Evolutionary conservation across 768 basidiomycete genomes (phyloP).

Genomic region (Collybiopsis luxurians): DNA sequence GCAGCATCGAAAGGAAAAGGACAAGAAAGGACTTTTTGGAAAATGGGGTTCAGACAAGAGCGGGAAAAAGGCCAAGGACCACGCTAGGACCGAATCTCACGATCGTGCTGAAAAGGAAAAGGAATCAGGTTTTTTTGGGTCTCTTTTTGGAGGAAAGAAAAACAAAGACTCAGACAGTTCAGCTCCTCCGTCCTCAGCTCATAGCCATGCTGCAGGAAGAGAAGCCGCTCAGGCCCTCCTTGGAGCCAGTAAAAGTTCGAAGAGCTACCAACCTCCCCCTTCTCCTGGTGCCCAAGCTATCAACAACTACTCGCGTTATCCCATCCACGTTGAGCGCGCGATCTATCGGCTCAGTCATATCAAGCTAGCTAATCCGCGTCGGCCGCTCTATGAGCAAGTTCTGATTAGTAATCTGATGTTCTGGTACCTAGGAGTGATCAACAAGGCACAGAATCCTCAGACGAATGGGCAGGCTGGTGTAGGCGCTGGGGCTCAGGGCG

Average conservation of each 20-base stretch:
- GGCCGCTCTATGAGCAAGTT: constrained; percentile 96
- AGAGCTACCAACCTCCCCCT: constrained; percentile 56
- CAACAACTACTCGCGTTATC: constrained; percentile 75
- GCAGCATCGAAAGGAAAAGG: constrained; percentile 60
- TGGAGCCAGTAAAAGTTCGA: constrained; percentile 79
- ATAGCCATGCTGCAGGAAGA: constrained; percentile 57
- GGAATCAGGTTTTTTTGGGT: constrained; percentile 79
- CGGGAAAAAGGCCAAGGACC: constrained; percentile 44
- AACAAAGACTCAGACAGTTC: constrained; percentile 61
- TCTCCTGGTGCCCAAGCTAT: constrained; percentile 47
- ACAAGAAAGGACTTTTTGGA: constrained; percentile 64
- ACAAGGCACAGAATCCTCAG: constrained; percentile 68
- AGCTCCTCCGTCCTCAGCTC: constrained; percentile 19
- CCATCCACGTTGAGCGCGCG: constrained; percentile 97
- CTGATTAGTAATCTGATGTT: constrained; percentile 95
- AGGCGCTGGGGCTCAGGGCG: constrained; percentile 37
- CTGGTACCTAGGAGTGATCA: constrained; percentile 98
- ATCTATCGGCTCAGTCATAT: constrained; percentile 98
- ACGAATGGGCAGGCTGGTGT: constrained; percentile 33
- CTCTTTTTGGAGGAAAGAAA: constrained; percentile 88
- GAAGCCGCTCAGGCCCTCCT: constrained; percentile 87
- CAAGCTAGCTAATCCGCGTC: constrained; percentile 95
- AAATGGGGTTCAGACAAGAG: constrained; percentile 70
- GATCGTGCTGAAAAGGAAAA: constrained; percentile 24
- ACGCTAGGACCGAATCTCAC: constrained; percentile 22